A percentile compares a stretch with the other conserved stretches of the same genome.
Evolutionary conservation across 2,329 filamentous ascomycete genomes (phyloP).

Genomic region (Aaosphaeria pasadenensis): DNA sequence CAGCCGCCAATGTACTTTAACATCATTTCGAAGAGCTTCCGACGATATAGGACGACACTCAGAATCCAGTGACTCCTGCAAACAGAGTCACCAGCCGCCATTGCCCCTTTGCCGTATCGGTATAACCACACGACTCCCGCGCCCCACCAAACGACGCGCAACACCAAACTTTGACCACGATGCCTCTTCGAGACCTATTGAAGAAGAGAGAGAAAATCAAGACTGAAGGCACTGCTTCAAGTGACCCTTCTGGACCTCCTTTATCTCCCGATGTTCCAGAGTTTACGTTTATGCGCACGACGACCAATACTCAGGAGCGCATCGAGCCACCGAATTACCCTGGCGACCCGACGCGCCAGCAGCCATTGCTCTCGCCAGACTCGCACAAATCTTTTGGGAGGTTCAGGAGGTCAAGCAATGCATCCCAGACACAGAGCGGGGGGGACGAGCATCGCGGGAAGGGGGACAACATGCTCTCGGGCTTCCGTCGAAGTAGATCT

Average conservation of each 20-base stretch:
- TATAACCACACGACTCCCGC: background rate
- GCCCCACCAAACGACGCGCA: conserved; percentile 1
- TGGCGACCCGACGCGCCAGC: conserved; percentile 37
- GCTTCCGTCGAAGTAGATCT: conserved; percentile 55
- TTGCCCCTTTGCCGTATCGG: background rate
- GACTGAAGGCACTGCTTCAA: conserved; percentile 25
- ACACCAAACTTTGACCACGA: conserved; percentile 33
- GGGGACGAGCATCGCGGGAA: conserved; percentile 11
- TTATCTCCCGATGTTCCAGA: conserved; percentile 44
- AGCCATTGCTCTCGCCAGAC: conserved; percentile 23
- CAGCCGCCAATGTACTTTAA: conserved; percentile 20
- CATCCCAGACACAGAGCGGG: conserved; percentile 14
- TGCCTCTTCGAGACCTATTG: conserved; percentile 60
- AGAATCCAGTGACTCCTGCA: conserved; percentile 19
- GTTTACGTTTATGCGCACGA: conserved; percentile 81
- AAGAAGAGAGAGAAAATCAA: conserved; percentile 61
- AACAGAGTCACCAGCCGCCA: conserved; percentile 2
- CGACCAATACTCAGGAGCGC: conserved; percentile 75
- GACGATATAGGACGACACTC: conserved; percentile 31
- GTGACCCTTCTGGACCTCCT: conserved; percentile 14
- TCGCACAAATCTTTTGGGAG: conserved; percentile 24
- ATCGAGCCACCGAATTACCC: conserved; percentile 66
- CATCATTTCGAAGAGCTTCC: conserved; percentile 18
- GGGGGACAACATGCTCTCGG: conserved; percentile 55
- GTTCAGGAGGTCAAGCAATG: conserved; percentile 34